Percentiles rank a stretch among this genome's conserved stretches.
Evolutionary conservation across 306 rosid species (phyloP).

Genomic region (Corylus avellana): DNA sequence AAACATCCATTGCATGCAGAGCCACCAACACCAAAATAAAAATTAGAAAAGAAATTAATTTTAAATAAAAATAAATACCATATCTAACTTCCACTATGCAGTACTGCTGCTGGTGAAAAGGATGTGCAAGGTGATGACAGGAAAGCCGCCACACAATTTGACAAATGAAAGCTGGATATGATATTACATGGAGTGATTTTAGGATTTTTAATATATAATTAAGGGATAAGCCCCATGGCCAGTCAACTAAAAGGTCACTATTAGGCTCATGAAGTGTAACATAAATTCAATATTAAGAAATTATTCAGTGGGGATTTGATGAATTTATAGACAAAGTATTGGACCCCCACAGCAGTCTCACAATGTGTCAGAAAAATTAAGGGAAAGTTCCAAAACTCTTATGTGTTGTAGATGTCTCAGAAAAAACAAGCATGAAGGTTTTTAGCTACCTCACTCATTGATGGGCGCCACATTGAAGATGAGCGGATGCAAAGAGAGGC

Average conservation of each 20-base stretch:
- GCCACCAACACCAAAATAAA: neutral
- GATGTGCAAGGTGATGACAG: slow-evolving; percentile 28
- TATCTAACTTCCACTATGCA: slow-evolving; percentile 23
- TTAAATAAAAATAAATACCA: neutral
- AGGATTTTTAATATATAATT: slow-evolving; percentile 22
- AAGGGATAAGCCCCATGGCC: slow-evolving; percentile 27
- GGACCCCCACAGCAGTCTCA: neutral
- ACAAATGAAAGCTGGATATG: slow-evolving; percentile 21
- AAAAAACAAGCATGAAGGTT: no score
- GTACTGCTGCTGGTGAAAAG: slow-evolving; percentile 23
- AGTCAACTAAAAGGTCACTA: slow-evolving; percentile 29
- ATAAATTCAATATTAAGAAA: neutral
- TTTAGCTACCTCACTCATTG: slow-evolving; percentile 71
- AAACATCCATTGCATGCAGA: neutral
- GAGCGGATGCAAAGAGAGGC: slow-evolving; percentile 84
- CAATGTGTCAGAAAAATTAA: neutral
- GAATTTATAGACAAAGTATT: neutral
- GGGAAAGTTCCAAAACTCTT: neutral
- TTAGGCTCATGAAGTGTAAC: slow-evolving; percentile 28
- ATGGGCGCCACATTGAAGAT: slow-evolving; percentile 80
- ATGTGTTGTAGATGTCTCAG: neutral
- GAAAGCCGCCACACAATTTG: slow-evolving; percentile 26
- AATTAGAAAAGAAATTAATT: slow-evolving; percentile 14
- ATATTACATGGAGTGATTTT: slow-evolving; percentile 7
- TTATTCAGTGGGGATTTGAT: no score